Base-by-base conservation (phyloP, 164 flowering plant species). In the Magnolia sinica region DNA sequence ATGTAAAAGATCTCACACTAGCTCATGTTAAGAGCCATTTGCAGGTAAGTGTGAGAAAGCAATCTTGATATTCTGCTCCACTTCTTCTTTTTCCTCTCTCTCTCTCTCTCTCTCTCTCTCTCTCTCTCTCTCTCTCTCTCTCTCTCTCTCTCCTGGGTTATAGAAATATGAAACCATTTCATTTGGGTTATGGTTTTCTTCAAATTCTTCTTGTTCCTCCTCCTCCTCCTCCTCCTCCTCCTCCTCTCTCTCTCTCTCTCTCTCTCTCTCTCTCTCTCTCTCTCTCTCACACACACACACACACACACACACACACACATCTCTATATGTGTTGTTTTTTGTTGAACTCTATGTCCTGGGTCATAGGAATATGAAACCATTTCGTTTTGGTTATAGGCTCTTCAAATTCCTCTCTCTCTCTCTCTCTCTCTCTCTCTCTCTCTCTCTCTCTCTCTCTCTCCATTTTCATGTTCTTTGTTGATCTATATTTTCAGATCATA, bases 11-110 rank as follows among this genome's bases (percentile, higher is more conserved):
- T 83, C 91, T 90, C 61, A 90, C 94, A 27, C 77, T 90, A 74
- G 94, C 94, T 82, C 94, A 90, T 87, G 94, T 90, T 37, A 90
- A 90, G 81, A 88, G 91, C 79, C 94, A 90, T 84, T 81, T 90
- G 75, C 94, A 90, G 94, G 94, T 90, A 81, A 66, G 75, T 50
- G 1, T 37, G n/a, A 24, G 37, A 74, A 19, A 51, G 50, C 59
- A 55, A 55, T 9, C 59, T 55, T 4, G 45, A 37, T 37, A 37
- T 37, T 37, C 45, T 37, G 45, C 45, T 37, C 45, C 45, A 37
- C 45, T 37, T 37, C 74, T 81, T 75, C 80, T 83, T 83, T 74
- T 81, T 75, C 82, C 84, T 72, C 67, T 51, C 71, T 77, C 55
- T 77, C 74, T 20, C 76, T 72, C 69, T 70, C 71, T 70, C 51